Evolutionary conservation across 2,329 filamentous ascomycete genomes (phyloP), one percentile per base, ranked within the genome.

Genomic region (Knufia petricola): DNA sequence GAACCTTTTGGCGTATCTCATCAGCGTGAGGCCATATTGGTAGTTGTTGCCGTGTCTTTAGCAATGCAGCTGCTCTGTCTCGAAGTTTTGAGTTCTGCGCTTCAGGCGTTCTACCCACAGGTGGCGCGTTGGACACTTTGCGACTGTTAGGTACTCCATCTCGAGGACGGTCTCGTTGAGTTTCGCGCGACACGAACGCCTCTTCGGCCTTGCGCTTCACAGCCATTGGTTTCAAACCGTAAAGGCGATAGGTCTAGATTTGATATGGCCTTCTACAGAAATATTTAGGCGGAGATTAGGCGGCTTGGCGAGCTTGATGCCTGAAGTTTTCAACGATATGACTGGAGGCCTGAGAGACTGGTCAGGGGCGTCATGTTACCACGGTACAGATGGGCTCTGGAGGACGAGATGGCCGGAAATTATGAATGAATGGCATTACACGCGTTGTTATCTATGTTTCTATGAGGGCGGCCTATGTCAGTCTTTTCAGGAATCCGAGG

Each of bases 1-100:
- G 70, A 4, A 95, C 68, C 1, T 77, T 72, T 13, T 72, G 61
- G 30, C 80, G 79, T 43, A 95, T 94, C 21, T 82, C 75, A 28
- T 81, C 71, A 41, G 79, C 79, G 55, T 88, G 78, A 3, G 76
- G 69, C 79, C 86, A 95, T 56, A 95, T 90, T 0, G 89, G 89
- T 2, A 95, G 74, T 12, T 78, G 72, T 61, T 84, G 78, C 19
- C 87, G 78, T 4, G 71, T 66, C 43, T 66, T 59, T 46, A 72
- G 68, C 3, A 79, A 63, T 19, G 24, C 32, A 8, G 15, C 17
- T 42, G 39, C 19, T 26, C 21, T 42, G 4, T 42, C 20, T n/a
- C 21, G 39, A 15, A 26, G 24, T 26, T 23, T 26, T n/a, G 23
- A 15, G 6, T 42, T 42, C 21, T 42, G 21, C n/a, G 23, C 39